Conservation (phyloP, 306 rosid genomes). For the Oemleria cerasiformis region DNA sequence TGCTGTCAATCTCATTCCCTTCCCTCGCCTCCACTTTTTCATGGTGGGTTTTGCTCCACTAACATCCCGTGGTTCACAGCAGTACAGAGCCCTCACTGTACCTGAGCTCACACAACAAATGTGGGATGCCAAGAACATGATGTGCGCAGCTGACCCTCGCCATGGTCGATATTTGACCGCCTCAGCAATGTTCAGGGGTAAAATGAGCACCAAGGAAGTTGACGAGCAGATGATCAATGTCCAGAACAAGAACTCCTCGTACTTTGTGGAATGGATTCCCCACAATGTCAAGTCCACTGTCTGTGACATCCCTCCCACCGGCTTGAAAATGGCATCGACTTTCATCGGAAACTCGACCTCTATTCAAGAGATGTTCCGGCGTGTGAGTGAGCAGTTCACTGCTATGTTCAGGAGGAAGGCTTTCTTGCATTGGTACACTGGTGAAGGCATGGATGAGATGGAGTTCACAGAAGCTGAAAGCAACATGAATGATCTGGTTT, state of each 20-base stretch:
- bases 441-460: conserved; percentile 80
- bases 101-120: conserved; percentile 82
- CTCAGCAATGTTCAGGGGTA: conserved; percentile 72
- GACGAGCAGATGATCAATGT: conserved; percentile 78
- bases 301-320: conserved; percentile 76
- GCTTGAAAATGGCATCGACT: conserved; percentile 72
- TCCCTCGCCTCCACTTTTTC: conserved; percentile 74
- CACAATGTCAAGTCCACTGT: conserved; percentile 74
- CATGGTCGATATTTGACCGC: conserved; percentile 73
- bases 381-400: conserved; percentile 70
- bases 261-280: conserved; percentile 81
- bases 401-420: conserved; percentile 80
- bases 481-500: conserved; percentile 74
- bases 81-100: conserved; percentile 62
- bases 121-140: conserved; percentile 88
- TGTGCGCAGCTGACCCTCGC: conserved; percentile 77
- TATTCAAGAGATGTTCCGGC: conserved; percentile 65
- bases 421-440: conserved; percentile 74
- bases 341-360: conserved; percentile 75
- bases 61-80: conserved; percentile 76
- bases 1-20: conserved; percentile 65
- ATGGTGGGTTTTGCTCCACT: conserved; percentile 78
- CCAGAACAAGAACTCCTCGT: conserved; percentile 75
- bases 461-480: conserved; percentile 76
- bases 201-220: conserved; percentile 80